Conservation (phyloP, 805 yeast species). For the Candida ponderosae region DNA sequence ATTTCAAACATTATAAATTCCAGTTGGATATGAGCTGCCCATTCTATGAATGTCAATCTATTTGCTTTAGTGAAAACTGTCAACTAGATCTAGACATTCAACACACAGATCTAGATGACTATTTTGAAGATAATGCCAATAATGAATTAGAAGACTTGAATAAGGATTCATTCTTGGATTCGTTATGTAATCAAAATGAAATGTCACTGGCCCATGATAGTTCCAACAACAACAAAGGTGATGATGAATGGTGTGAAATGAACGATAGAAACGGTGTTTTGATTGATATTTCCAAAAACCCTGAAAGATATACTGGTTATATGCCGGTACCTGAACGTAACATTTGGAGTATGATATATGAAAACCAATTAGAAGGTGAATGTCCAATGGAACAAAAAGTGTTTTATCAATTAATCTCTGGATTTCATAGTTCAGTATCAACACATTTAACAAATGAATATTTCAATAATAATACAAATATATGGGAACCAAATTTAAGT, state of each 20-base stretch:
- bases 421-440: slow-evolving; percentile 93
- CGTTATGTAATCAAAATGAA: slow-evolving; percentile 24
- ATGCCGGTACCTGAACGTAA: slow-evolving; percentile 87
- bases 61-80: slow-evolving; percentile 22
- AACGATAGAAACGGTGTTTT: slow-evolving; percentile 69
- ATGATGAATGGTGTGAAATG: slow-evolving; percentile 62
- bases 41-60: slow-evolving; percentile 62
- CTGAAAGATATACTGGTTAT: slow-evolving; percentile 95
- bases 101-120: slow-evolving; percentile 17
- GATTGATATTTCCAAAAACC: slow-evolving; percentile 81
- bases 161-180: slow-evolving; percentile 28
- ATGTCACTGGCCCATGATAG: slow-evolving; percentile 1
- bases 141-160: slow-evolving; percentile 40
- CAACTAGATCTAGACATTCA: slow-evolving; percentile 22
- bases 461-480: slow-evolving; percentile 60
- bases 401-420: slow-evolving; percentile 80
- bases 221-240: slow-evolving; percentile 24
- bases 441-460: slow-evolving; percentile 87
- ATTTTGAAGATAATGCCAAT: slow-evolving; percentile 16
- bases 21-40: slow-evolving; percentile 82
- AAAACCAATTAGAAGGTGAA: slow-evolving; percentile 51
- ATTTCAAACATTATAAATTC: slow-evolving; percentile 66
- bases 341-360: slow-evolving; percentile 90
- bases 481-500: slow-evolving; percentile 77
- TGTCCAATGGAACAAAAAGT: slow-evolving; percentile 80